phyloP scores from a whole-genome alignment of 129 eudicot genomes.

The Logfia minima region DNA sequence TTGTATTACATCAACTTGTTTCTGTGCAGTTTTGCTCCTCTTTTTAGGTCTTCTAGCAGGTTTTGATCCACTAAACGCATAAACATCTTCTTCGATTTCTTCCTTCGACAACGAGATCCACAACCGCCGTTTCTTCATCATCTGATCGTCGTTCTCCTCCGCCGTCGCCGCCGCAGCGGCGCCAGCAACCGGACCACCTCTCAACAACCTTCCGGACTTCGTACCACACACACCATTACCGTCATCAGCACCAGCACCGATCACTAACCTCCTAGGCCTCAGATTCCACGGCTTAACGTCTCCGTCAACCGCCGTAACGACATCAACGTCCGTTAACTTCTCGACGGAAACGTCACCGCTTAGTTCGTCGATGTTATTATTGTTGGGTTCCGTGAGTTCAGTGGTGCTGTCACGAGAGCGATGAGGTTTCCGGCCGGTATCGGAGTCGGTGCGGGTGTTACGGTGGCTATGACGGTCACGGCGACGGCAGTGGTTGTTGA shows the following conservation, averaged over 20 bases:
- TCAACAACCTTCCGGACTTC: constrained; percentile 18
- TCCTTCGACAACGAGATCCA: constrained; percentile 72
- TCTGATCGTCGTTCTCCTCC: constrained; percentile 15
- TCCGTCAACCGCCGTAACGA: constrained; percentile 8
- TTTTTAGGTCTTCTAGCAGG: constrained; percentile 55
- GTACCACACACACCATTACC: constrained; percentile 18
- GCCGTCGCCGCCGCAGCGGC: constrained; percentile 17
- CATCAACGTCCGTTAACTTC: constrained; percentile 4
- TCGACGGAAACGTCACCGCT: not conserved
- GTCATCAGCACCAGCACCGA: not conserved
- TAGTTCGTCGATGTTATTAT: constrained; percentile 1
- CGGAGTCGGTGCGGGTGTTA: constrained; percentile 11
- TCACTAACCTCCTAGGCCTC: constrained; percentile 47
- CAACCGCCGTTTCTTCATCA: constrained; percentile 38
- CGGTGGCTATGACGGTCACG: constrained; percentile 15
- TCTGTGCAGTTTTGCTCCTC: constrained; percentile 49
- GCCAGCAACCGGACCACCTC: constrained; percentile 9
- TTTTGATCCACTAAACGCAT: constrained; percentile 52
- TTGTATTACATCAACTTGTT: constrained; percentile 54
- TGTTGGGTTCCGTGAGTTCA: not conserved
- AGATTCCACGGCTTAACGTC: constrained; percentile 53
- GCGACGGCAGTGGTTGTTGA: constrained; percentile 27
- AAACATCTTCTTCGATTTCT: constrained; percentile 66
- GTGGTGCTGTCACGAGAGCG: not conserved
- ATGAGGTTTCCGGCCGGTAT: constrained; percentile 1